phyloP scores from a whole-genome alignment of 2,329 filamentous ascomycete genomes.

The Scorias spongiosa region DNA sequence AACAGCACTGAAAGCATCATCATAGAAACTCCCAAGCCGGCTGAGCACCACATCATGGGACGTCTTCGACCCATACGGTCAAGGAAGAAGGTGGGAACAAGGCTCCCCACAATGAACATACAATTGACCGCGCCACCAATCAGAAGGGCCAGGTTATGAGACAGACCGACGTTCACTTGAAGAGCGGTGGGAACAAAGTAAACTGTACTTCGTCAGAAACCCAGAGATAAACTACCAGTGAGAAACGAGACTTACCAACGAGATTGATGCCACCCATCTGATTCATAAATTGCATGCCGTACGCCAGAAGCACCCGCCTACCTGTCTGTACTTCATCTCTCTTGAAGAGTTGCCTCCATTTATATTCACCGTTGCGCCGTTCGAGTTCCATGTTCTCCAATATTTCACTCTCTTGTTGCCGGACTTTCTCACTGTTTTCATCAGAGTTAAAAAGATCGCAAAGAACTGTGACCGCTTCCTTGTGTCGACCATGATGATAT shows the following conservation, averaged over 20 bases:
- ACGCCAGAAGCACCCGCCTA: constrained; percentile 24
- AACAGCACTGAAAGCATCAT: constrained; percentile 26
- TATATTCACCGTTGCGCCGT: constrained; percentile 23
- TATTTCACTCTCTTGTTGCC: constrained; percentile 19
- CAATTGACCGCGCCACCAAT: constrained; percentile 31
- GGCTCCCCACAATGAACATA: constrained; percentile 29
- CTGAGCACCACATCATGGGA: constrained; percentile 22
- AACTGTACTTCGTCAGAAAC: not conserved
- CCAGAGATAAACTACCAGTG: too few relatives aligned
- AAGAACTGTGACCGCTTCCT: constrained; percentile 19
- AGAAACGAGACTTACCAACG: constrained; percentile 13
- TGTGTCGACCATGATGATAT: constrained; percentile 17
- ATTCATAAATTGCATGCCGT: constrained; percentile 27
- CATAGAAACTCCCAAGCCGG: constrained; percentile 23
- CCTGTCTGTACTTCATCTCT: constrained; percentile 26
- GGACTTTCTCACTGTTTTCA: constrained; percentile 15
- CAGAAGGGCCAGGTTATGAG: constrained; percentile 28
- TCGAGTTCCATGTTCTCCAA: constrained; percentile 23
- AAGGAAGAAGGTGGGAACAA: constrained; percentile 33
- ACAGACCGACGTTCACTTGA: constrained; percentile 31
- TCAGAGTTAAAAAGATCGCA: constrained; percentile 19
- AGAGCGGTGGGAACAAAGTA: constrained; percentile 32
- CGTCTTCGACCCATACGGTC: constrained; percentile 24
- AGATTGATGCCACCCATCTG: constrained; percentile 26
- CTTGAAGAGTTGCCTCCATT: constrained; percentile 25